Conservation (phyloP, 306 rosid species). For the Lotus japonicus region DNA sequence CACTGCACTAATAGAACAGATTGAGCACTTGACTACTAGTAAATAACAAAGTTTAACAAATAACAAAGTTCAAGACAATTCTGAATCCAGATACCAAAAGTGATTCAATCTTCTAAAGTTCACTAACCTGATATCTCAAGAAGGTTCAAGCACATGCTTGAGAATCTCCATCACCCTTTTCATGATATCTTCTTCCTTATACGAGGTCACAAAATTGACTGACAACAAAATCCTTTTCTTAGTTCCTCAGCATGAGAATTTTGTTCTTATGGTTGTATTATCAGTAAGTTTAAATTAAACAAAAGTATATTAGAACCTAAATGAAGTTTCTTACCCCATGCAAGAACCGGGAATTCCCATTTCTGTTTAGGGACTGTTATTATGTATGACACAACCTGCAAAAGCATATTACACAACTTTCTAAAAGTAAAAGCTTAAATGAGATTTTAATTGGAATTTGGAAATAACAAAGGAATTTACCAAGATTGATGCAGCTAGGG, state of each 20-base stretch:
- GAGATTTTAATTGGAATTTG: background rate
- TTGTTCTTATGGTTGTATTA: background rate
- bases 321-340: conserved; percentile 65
- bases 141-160: conserved; percentile 52
- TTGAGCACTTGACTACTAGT: background rate
- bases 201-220: conserved; percentile 61
- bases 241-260: conserved; percentile 11
- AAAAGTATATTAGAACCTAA: background rate
- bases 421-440: background rate
- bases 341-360: conserved; percentile 76
- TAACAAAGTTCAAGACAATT: conserved; percentile 8
- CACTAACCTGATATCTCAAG: conserved; percentile 28
- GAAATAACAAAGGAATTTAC: conserved; percentile 26
- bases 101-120: conserved; percentile 4
- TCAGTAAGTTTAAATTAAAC: background rate
- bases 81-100: background rate
- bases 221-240: conserved; percentile 23
- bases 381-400: conserved; percentile 69
- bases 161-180: conserved; percentile 49
- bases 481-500: conserved; percentile 78
- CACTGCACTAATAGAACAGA: background rate
- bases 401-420: background rate
- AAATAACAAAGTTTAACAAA: background rate
- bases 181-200: conserved; percentile 51
- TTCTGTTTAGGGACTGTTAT: conserved; percentile 70